Percentiles rank a stretch among this genome's conserved stretches.
These are phyloP conservation scores for Colletotrichum tabaci DNA, from an alignment of 2,329 filamentous ascomycete genomes.

Conservation along the genomic window DNA sequence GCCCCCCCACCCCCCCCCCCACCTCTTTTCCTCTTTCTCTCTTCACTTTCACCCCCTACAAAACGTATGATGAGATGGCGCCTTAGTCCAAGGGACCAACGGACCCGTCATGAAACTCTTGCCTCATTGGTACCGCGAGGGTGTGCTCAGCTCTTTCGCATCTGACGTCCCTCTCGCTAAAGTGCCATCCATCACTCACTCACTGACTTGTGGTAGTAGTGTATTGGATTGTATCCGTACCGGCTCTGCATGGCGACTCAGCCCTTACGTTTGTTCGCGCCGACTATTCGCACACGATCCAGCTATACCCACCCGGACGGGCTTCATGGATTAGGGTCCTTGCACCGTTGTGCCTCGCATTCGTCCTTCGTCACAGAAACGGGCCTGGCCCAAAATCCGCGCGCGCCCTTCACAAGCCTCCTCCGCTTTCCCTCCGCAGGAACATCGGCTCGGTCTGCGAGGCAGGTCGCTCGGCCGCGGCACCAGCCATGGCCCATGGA, in stretches of 20 bases:
- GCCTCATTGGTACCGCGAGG: constrained; percentile 35
- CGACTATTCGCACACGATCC: not conserved
- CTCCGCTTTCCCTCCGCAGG: constrained; percentile 19
- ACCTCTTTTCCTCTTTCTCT: not conserved
- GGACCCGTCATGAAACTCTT: constrained; percentile 34
- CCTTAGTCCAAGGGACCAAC: constrained; percentile 27
- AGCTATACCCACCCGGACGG: constrained; percentile 34
- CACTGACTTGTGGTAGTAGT: constrained; percentile 2
- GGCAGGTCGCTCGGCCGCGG: constrained; percentile 31
- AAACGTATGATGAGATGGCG: constrained; percentile 40
- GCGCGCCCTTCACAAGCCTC: constrained; percentile 27
- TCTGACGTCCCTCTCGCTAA: constrained; percentile 25
- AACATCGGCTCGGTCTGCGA: constrained; percentile 38
- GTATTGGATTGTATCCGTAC: too few species aligned
- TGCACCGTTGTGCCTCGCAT: constrained; percentile 40
- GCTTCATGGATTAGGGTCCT: constrained; percentile 40
- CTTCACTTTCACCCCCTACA: not conserved
- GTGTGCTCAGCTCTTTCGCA: constrained; percentile 31
- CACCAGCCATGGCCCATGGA: constrained; percentile 16
- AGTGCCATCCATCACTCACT: not conserved
- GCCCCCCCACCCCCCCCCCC: constrained; percentile 12
- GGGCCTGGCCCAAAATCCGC: constrained; percentile 10
- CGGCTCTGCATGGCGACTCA: constrained; percentile 12
- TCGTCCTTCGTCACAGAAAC: constrained; percentile 22
- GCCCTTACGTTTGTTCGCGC: constrained; percentile 26